A percentile compares a stretch with the other conserved stretches of the same genome.
These are phyloP conservation scores for Chlorella sp. DNA, from an alignment of 139 green algal genomes.

Conservation along the genomic window DNA sequence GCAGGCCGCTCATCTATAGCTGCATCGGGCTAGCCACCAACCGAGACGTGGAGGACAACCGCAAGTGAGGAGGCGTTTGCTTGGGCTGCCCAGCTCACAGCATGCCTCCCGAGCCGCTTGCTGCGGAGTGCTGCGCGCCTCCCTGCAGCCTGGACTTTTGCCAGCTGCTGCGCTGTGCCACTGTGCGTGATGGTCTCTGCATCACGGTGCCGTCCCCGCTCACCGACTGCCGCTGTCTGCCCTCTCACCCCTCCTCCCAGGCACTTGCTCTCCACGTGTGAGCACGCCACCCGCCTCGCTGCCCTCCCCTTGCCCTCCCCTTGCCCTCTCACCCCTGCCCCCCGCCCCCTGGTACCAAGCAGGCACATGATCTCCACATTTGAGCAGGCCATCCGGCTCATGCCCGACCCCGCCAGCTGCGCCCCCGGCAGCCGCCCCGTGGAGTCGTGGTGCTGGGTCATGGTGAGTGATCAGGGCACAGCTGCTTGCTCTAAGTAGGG, in stretches of 20 bases:
- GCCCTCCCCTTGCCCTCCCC: background rate
- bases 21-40: conserved; percentile 63
- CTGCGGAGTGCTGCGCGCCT: background rate
- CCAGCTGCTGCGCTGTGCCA: background rate
- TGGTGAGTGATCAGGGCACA: too few relatives aligned
- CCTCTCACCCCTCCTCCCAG: too few relatives aligned
- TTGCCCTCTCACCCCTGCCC: too few relatives aligned
- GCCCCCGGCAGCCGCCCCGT: conserved; percentile 28
- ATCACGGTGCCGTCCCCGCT: too few relatives aligned
- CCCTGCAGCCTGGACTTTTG: background rate
- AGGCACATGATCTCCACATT: conserved; percentile 75
- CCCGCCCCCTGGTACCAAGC: background rate
- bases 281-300: too few relatives aligned
- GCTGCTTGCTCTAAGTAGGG: too few relatives aligned
- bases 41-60: conserved; percentile 65
- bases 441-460: conserved; percentile 77
- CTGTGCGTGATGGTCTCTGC: background rate
- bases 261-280: too few relatives aligned
- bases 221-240: too few relatives aligned
- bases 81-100: background rate
- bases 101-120: background rate
- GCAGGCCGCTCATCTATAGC: conserved; percentile 76
- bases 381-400: conserved; percentile 55
- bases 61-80: background rate
- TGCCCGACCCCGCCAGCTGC: background rate